phyloP scores from a whole-genome alignment of 2,329 filamentous ascomycete species.

The Cytospora paraplurivora region DNA sequence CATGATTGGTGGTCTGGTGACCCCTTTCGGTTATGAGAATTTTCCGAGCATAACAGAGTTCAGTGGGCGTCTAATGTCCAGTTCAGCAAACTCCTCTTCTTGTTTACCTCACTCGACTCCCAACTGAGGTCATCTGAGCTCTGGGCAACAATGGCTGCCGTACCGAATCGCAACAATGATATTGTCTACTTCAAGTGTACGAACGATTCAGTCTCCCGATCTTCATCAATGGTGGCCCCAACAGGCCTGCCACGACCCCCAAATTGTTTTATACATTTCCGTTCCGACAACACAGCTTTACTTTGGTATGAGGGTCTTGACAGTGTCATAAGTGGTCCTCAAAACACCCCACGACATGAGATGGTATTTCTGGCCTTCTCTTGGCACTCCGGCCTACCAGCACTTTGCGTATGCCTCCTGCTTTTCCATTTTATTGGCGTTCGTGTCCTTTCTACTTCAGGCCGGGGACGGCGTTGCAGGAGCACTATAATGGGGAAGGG shows the following conservation, averaged over 20 bases:
- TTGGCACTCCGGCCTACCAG: background rate
- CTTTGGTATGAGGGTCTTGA: conserved; percentile 17
- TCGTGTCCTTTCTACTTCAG: background rate
- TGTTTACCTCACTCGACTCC: background rate
- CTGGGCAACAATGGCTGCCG: background rate
- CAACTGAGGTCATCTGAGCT: background rate
- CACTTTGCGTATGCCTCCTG: background rate
- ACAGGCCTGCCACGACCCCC: background rate
- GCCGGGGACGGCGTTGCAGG: background rate
- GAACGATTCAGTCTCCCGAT: background rate
- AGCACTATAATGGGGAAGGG: background rate
- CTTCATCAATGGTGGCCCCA: conserved; percentile 1
- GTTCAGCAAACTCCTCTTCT: background rate
- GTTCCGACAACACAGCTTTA: background rate
- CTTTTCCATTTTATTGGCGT: background rate
- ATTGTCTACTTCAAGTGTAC: background rate
- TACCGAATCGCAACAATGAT: background rate
- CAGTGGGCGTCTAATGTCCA: background rate
- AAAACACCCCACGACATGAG: background rate
- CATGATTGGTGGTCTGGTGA: background rate
- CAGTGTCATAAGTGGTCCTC: conserved; percentile 19
- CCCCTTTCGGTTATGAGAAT: background rate
- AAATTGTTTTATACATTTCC: background rate
- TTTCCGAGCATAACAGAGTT: background rate
- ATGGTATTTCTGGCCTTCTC: background rate